phyloP scores from a whole-genome alignment of 345 rosid genomes.

The Mangifera indica region DNA sequence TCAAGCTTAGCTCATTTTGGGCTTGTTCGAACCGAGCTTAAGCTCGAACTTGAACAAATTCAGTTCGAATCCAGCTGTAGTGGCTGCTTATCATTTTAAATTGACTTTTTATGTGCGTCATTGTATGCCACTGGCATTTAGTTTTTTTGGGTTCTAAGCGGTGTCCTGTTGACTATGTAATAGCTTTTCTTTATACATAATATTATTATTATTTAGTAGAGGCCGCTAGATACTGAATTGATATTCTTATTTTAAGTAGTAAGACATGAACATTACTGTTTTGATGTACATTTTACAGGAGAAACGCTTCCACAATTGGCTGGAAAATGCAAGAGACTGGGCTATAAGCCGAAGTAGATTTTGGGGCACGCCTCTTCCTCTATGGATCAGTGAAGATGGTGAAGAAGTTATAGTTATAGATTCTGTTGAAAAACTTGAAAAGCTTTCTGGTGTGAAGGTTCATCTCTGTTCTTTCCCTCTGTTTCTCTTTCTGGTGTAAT shows the following conservation, averaged over 20 bases:
- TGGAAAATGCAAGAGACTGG: slow-evolving; percentile 99
- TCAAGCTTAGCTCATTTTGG: no score
- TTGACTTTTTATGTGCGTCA: neutral
- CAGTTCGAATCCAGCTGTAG: no score
- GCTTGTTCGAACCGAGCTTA: no score
- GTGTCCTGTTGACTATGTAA: no score
- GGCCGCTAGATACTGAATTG: neutral
- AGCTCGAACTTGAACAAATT: no score
- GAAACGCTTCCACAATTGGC: slow-evolving; percentile 98
- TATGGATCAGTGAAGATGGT: slow-evolving; percentile 91
- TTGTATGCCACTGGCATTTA: neutral
- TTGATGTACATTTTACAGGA: slow-evolving; percentile 47
- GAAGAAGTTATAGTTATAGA: slow-evolving; percentile 75
- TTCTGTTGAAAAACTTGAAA: slow-evolving; percentile 82
- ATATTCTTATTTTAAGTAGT: neutral
- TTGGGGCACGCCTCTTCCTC: slow-evolving; percentile 99
- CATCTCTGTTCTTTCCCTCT: slow-evolving; percentile 13
- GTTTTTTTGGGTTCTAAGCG: neutral
- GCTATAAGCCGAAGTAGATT: slow-evolving; percentile 95
- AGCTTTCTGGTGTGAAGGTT: slow-evolving; percentile 90
- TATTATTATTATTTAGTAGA: neutral
- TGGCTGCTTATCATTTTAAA: neutral
- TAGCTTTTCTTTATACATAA: neutral
- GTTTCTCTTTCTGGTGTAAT: neutral
- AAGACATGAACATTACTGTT: neutral